phyloP scores from a whole-genome alignment of 176 grass and related monocot genomes.

The Zoysia japonica region DNA sequence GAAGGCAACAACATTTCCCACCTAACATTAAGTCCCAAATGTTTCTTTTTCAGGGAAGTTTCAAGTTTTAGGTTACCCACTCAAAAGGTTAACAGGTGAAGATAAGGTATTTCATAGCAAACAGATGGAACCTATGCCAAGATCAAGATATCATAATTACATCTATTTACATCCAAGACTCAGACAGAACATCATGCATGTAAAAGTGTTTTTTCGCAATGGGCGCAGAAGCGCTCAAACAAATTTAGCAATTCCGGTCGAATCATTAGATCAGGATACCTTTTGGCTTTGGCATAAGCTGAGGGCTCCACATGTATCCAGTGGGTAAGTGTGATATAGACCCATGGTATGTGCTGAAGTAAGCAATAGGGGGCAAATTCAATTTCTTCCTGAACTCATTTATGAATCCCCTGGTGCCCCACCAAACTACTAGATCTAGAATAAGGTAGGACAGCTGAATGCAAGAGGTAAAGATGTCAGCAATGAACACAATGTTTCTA shows the following conservation, averaged over 20 bases:
- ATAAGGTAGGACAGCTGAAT: slow-evolving; percentile 92
- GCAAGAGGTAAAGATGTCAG: slow-evolving; percentile 40
- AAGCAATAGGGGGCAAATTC: slow-evolving; percentile 87
- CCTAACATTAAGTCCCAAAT: background rate
- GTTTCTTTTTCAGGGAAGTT: background rate
- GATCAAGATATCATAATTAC: slow-evolving; percentile 3
- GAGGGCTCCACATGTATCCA: slow-evolving; percentile 97
- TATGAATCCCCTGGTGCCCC: slow-evolving; percentile 95
- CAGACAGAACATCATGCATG: background rate
- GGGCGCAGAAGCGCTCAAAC: background rate
- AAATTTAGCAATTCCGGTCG: slow-evolving; percentile 1
- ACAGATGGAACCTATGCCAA: background rate
- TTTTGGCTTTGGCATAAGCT: slow-evolving; percentile 84
- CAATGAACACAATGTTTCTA: slow-evolving; percentile 8
- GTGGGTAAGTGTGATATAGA: slow-evolving; percentile 99
- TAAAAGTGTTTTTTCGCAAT: slow-evolving; percentile 11
- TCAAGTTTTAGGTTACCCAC: background rate
- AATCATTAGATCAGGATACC: slow-evolving; percentile 55
- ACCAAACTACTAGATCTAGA: slow-evolving; percentile 92
- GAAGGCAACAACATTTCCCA: background rate
- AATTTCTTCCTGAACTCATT: slow-evolving; percentile 98
- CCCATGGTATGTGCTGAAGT: slow-evolving; percentile 98
- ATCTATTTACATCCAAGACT: background rate
- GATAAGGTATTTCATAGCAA: background rate
- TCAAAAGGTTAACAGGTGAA: slow-evolving; percentile 3